A percentile compares a stretch with the other conserved stretches of the same genome.
phyloP scores from a whole-genome alignment of 2,329 filamentous ascomycete genomes.

The Hypoxylon sp. region DNA sequence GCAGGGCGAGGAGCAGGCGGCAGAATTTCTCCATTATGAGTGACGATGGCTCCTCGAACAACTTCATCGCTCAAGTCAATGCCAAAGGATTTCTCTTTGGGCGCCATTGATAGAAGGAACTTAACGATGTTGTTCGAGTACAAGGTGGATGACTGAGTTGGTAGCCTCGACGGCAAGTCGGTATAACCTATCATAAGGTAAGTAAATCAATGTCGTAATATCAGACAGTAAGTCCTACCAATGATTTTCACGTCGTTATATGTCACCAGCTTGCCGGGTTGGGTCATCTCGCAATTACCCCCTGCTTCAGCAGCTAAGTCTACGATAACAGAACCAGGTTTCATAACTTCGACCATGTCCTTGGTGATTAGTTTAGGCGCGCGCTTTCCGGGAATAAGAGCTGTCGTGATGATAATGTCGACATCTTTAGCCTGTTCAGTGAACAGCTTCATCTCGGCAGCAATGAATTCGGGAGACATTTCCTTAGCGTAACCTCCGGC shows the following conservation, averaged over 20 bases:
- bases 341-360: slow-evolving; percentile 86
- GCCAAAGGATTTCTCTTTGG: slow-evolving; percentile 83
- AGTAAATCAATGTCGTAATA: slow-evolving; percentile 37
- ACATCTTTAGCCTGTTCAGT: slow-evolving; percentile 89
- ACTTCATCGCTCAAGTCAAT: slow-evolving; percentile 88
- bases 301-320: slow-evolving; percentile 91
- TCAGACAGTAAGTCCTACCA: slow-evolving; percentile 64
- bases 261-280: slow-evolving; percentile 77
- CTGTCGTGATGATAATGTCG: slow-evolving; percentile 93
- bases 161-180: slow-evolving; percentile 86
- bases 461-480: slow-evolving; percentile 95
- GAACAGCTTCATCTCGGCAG: slow-evolving; percentile 93
- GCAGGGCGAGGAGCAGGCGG: slow-evolving; percentile 81
- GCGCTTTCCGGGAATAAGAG: slow-evolving; percentile 87
- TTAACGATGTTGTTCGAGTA: slow-evolving; percentile 97
- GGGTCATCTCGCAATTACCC: slow-evolving; percentile 88
- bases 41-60: slow-evolving; percentile 87
- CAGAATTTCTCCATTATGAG: slow-evolving; percentile 81
- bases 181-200: slow-evolving; percentile 75
- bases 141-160: slow-evolving; percentile 89
- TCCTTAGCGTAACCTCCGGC: slow-evolving; percentile 92
- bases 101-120: slow-evolving; percentile 84
- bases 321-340: slow-evolving; percentile 88
- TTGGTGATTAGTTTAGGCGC: slow-evolving; percentile 89
- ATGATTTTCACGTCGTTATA: slow-evolving; percentile 88